These are phyloP conservation scores for Acacia pycnantha DNA, from an alignment of 331 rosid species.

Conservation along the genomic window DNA sequence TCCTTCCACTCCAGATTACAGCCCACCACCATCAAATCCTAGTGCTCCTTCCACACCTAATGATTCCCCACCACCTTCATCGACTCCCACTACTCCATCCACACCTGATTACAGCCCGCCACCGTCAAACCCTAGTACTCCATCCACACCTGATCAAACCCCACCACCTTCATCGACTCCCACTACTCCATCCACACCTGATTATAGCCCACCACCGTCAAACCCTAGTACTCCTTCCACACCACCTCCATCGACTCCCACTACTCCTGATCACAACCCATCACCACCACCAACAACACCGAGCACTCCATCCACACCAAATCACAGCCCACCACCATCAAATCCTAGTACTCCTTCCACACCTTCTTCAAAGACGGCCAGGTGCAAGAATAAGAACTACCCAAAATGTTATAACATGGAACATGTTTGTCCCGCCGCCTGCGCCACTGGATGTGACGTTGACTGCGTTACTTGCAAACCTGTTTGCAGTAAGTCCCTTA, in stretches of 20 bases:
- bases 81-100: not conserved
- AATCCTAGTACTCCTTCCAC: constrained; percentile 17
- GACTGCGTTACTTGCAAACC: constrained; percentile 72
- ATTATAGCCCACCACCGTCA: not conserved
- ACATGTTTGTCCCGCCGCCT: constrained; percentile 50
- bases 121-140: constrained; percentile 3
- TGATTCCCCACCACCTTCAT: not conserved
- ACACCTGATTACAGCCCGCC: not conserved
- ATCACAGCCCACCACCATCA: constrained; percentile 18
- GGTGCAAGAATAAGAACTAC: constrained; percentile 48
- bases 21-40: not conserved
- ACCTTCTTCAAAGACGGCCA: constrained; percentile 31
- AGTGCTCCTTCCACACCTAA: not conserved
- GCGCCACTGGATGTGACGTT: constrained; percentile 58
- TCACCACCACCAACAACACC: not conserved
- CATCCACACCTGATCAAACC: not conserved
- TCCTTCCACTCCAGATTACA: not conserved
- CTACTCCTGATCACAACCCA: not conserved
- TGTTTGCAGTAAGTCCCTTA: constrained; percentile 58
- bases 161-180: constrained; percentile 5
- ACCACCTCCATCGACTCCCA: constrained; percentile 20
- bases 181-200: not conserved
- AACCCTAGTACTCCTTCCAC: not conserved
- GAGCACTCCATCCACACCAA: constrained; percentile 3
- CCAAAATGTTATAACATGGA: constrained; percentile 46